These are phyloP conservation scores for Penicillium lagena DNA, from an alignment of 495 filamentous ascomycete genomes.

Conservation along the genomic window DNA sequence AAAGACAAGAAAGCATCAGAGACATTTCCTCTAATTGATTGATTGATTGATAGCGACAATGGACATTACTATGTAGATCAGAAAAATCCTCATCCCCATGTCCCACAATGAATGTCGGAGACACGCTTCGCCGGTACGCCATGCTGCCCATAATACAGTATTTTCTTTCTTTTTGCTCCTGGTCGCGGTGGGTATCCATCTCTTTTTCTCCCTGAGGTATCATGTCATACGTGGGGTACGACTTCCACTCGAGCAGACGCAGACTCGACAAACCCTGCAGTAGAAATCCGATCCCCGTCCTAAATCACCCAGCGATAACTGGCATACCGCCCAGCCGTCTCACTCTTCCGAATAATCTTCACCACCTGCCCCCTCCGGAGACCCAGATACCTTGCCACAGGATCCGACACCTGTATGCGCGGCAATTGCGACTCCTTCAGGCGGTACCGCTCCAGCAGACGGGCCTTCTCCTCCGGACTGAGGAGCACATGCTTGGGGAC, in stretches of 20 bases:
- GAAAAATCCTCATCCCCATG: conserved; percentile 16
- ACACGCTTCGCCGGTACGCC: conserved; percentile 37
- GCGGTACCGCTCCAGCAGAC: conserved; percentile 78
- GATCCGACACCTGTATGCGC: conserved; percentile 83
- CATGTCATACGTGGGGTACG: no score
- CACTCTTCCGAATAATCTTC: conserved; percentile 89
- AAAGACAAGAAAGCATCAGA: neutral
- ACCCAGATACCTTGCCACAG: conserved; percentile 86
- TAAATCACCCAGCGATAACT: conserved; percentile 63
- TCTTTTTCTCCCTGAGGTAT: neutral
- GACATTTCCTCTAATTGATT: neutral
- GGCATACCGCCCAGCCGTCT: conserved; percentile 50
- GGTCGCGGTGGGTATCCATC: neutral
- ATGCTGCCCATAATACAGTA: conserved; percentile 40
- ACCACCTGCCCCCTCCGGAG: conserved; percentile 92
- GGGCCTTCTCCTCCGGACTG: conserved; percentile 80
- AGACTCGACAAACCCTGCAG: neutral
- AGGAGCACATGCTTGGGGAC: conserved; percentile 91
- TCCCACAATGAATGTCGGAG: conserved; percentile 14
- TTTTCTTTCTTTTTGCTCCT: conserved; percentile 24
- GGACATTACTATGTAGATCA: conserved; percentile 21
- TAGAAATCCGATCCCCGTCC: conserved; percentile 4
- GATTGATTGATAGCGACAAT: conserved; percentile 9
- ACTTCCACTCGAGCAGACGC: no score
- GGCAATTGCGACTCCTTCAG: conserved; percentile 97